Evolutionary conservation across 2,329 filamentous ascomycete species (phyloP).

Genomic region (Ophiostoma novo-ulmi): DNA sequence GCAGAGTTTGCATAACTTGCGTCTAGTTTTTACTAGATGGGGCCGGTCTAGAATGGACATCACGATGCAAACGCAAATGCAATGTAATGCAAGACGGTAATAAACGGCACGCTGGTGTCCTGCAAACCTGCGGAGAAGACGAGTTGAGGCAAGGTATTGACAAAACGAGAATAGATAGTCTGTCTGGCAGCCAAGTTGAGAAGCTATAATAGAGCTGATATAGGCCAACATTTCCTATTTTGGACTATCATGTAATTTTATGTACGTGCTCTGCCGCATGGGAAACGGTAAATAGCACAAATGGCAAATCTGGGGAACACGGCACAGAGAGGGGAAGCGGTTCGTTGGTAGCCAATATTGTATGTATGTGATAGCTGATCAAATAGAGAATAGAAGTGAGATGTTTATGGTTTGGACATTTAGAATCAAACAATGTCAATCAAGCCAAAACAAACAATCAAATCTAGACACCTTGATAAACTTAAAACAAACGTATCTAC

Average conservation of each 20-base stretch:
- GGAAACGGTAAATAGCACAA: background rate
- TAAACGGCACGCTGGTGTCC: background rate
- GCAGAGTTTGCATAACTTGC: background rate
- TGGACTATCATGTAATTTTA: background rate
- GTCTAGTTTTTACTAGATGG: background rate
- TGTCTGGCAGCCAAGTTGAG: background rate
- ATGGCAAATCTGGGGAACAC: constrained; percentile 1
- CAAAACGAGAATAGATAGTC: background rate
- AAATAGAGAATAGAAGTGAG: background rate
- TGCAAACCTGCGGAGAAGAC: background rate
- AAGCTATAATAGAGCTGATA: background rate
- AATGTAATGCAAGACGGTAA: background rate
- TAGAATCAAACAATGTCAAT: background rate
- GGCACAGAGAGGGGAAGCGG: background rate
- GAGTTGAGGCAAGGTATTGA: background rate
- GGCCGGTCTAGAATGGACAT: background rate
- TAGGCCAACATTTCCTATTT: background rate
- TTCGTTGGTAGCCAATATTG: background rate
- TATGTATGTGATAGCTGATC: background rate
- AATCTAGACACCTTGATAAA: no score
- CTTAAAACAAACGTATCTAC: no score
- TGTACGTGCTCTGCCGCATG: constrained; percentile 5
- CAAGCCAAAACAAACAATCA: background rate
- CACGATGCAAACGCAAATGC: background rate
- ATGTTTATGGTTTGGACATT: background rate